Conservation (phyloP, 805 yeast species). For the Wickerhamiella bombiphila region DNA sequence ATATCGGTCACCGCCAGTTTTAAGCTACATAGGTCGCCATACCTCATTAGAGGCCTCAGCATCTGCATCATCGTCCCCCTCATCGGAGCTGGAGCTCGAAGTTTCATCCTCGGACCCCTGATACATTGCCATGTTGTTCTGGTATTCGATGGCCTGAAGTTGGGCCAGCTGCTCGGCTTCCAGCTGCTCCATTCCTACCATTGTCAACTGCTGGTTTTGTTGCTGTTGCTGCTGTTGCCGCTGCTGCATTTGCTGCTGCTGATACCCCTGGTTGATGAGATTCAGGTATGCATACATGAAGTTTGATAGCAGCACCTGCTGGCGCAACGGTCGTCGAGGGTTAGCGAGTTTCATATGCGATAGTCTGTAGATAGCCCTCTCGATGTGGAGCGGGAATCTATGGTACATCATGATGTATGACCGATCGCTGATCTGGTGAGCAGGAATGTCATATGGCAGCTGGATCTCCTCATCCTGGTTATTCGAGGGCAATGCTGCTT, state of each 20-base stretch:
- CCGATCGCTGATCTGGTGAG: conserved; percentile 24
- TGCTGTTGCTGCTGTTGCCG: conserved; percentile 2
- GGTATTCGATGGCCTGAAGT: conserved; percentile 1
- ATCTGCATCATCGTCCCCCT: background rate
- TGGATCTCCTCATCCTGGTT: conserved; percentile 13
- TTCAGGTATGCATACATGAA: conserved; percentile 97
- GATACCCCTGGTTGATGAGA: conserved; percentile 67
- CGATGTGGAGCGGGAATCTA: conserved; percentile 87
- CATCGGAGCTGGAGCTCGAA: conserved; percentile 1
- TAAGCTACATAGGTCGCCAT: no score
- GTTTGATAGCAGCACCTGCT: conserved; percentile 84
- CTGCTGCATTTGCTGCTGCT: conserved; percentile 22
- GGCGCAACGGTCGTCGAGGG: conserved; percentile 77
- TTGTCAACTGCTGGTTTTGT: background rate
- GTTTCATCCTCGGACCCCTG: background rate
- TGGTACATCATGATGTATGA: conserved; percentile 26
- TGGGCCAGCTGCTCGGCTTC: conserved; percentile 1
- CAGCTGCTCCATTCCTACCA: background rate
- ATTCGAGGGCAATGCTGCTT: no score
- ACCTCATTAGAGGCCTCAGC: no score
- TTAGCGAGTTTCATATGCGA: conserved; percentile 90
- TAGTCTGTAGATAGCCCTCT: conserved; percentile 83
- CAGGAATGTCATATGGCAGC: conserved; percentile 25
- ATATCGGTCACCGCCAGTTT: no score
- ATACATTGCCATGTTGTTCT: background rate